Base-by-base conservation (phyloP, 2,329 filamentous ascomycete species). In the Fusarium incarnatum region DNA sequence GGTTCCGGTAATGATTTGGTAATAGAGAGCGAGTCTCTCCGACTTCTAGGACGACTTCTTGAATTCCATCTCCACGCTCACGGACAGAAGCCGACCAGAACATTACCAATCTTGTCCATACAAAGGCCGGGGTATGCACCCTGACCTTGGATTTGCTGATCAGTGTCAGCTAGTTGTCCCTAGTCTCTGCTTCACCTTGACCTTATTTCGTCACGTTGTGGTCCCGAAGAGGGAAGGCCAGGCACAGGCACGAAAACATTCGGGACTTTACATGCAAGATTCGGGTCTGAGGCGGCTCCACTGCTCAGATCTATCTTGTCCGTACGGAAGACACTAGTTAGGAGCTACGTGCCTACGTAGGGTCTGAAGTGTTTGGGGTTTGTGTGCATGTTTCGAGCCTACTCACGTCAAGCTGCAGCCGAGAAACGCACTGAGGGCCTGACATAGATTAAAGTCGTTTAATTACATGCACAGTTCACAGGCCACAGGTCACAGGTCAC, bases 221-320 rank as follows among this genome's bases (percentile, higher is more conserved):
- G 56, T 60, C 40, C 44, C 47, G 28, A 55, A 40, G 46, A 46
- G 54, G 47, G 55, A 54, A 25, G 42, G 25, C 68, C 56, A 64
- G 59, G 68, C 52, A 57, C 54, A 71, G 54, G 44, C 62, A 60
- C 46, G 63, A 70, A 46, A 67, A 70, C 28, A 54, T 28, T 59
- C 53, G 63, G 67, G 58, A 55, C 52, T 64, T 42, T 64, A 20
- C 53, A 61, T 60, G 65, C 65, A 73, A 75, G 71, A 74, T 75
- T 69, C 56, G 68, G 58, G 44, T 55, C 44, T 58, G 56, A 61
- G 58, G 46, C 57, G 57, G 68, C 56, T 52, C 73, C 69, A 74
- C 40, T 56, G 59, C 59, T 40, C 57, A 73, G 69, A 75, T 75
- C 65, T 59, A 32, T 57, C 57, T 52, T 63, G 48, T 63, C 52